Conservation (phyloP, 345 rosid genomes). For the Pistacia vera region DNA sequence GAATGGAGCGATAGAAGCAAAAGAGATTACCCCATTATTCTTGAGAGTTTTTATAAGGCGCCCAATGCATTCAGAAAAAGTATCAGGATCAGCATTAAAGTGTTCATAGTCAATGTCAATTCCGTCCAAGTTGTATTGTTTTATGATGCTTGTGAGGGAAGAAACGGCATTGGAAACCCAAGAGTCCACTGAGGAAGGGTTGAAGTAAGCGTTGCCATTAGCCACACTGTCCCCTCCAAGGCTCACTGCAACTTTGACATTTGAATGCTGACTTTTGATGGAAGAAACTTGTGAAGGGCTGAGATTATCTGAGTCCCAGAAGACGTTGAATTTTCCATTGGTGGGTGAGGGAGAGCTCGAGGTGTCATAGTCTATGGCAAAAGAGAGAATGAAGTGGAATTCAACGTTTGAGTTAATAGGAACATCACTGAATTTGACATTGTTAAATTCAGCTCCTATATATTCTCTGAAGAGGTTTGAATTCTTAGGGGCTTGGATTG, state of each 20-base stretch:
- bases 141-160: constrained; percentile 39
- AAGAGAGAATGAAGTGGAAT: constrained; percentile 46
- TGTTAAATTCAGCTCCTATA: constrained; percentile 37
- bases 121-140: constrained; percentile 37
- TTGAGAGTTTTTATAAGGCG: constrained; percentile 35
- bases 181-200: constrained; percentile 34
- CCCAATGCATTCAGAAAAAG: constrained; percentile 42
- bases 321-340: constrained; percentile 38
- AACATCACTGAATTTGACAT: constrained; percentile 35
- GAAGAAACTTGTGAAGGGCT: constrained; percentile 37
- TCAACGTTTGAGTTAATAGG: constrained; percentile 37
- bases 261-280: constrained; percentile 29
- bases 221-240: constrained; percentile 38
- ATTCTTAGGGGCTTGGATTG: constrained; percentile 21
- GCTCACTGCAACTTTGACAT: constrained; percentile 42
- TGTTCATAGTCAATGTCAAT: constrained; percentile 47
- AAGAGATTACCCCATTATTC: constrained; percentile 28
- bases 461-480: constrained; percentile 45
- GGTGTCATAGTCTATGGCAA: constrained; percentile 41
- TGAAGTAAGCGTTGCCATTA: constrained; percentile 22
- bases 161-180: constrained; percentile 45
- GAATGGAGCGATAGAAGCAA: constrained; percentile 50
- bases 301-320: constrained; percentile 39
- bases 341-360: constrained; percentile 35
- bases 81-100: constrained; percentile 35